Percentiles rank a stretch among this genome's conserved stretches.
phyloP scores from a whole-genome alignment of 495 filamentous ascomycete species.

The Aspergillus ellipticus region DNA sequence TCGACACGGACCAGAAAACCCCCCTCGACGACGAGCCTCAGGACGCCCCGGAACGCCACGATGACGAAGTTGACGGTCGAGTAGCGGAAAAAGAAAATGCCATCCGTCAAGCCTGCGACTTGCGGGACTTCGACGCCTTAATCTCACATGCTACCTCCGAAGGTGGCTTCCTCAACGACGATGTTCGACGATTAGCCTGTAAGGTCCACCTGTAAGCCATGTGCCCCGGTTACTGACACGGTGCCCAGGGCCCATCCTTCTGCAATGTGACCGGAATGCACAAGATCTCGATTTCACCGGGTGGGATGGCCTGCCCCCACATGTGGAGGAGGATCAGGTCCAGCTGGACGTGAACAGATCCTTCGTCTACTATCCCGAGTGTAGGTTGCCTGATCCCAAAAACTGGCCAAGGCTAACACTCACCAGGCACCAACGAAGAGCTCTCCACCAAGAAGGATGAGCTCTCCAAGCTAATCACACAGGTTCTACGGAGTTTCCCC shows the following conservation, averaged over 20 bases:
- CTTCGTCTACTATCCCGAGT: slow-evolving; percentile 93
- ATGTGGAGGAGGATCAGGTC: slow-evolving; percentile 86
- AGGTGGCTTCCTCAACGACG: slow-evolving; percentile 76
- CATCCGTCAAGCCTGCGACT: slow-evolving; percentile 66
- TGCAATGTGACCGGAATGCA: slow-evolving; percentile 50
- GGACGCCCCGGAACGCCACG: slow-evolving; percentile 1
- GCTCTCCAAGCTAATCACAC: slow-evolving; percentile 70
- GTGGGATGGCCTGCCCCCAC: slow-evolving; percentile 59
- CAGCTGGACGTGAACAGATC: slow-evolving; percentile 87
- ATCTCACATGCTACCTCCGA: slow-evolving; percentile 63
- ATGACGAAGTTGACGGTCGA: slow-evolving; percentile 1
- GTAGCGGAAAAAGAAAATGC: slow-evolving; percentile 31
- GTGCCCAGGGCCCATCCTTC: slow-evolving; percentile 68
- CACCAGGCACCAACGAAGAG: slow-evolving; percentile 49
- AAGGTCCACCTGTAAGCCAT: slow-evolving; percentile 37
- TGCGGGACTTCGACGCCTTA: slow-evolving; percentile 59
- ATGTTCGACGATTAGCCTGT: slow-evolving; percentile 81
- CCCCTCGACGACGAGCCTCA: neutral
- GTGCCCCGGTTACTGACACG: slow-evolving; percentile 3
- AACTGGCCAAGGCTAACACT: neutral
- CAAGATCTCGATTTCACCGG: slow-evolving; percentile 19
- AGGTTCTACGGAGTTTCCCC: slow-evolving; percentile 74
- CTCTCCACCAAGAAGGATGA: slow-evolving; percentile 63
- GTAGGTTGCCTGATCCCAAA: slow-evolving; percentile 43
- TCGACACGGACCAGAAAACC: neutral